Evolutionary conservation across 495 filamentous ascomycete species (phyloP).

Genomic region (Mytilinidion resinicola): DNA sequence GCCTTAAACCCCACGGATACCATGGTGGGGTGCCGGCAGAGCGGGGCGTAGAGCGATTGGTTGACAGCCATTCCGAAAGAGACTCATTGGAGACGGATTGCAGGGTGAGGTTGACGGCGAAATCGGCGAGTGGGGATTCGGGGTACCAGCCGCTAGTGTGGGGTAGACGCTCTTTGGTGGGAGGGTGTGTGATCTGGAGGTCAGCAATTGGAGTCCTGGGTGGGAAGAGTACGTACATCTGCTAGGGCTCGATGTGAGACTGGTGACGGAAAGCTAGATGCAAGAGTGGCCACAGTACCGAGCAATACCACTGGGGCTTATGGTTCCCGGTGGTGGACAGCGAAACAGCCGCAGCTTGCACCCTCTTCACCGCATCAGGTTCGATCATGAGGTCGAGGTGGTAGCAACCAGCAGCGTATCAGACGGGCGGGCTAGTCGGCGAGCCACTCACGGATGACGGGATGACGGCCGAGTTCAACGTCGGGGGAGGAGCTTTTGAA

Average conservation of each 20-base stretch:
- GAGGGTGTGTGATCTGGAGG: constrained; percentile 5
- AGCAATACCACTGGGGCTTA: constrained; percentile 17
- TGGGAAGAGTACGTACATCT: constrained; percentile 9
- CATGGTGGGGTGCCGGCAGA: constrained; percentile 12
- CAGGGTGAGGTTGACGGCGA: constrained; percentile 13
- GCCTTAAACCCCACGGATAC: constrained; percentile 13
- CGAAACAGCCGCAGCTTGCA: constrained; percentile 17
- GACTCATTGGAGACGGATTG: constrained; percentile 11
- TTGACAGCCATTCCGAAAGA: constrained; percentile 21
- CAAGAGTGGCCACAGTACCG: constrained; percentile 15
- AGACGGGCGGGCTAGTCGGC: no score
- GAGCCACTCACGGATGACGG: no score
- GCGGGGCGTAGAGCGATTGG: constrained; percentile 15
- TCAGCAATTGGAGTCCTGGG: constrained; percentile 4
- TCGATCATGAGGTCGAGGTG: constrained; percentile 15
- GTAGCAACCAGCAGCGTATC: constrained; percentile 10
- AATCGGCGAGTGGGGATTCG: constrained; percentile 9
- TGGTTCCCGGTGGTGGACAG: constrained; percentile 12
- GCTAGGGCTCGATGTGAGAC: constrained; percentile 1
- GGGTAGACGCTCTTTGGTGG: constrained; percentile 7
- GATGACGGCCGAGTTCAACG: no score
- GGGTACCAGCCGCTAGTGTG: constrained; percentile 10
- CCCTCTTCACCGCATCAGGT: constrained; percentile 11
- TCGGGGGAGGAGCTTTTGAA: no score
- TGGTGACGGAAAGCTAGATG: constrained; percentile 11